Conservation (phyloP, 2,329 filamentous ascomycete genomes). For the Aspergillus sp. region DNA sequence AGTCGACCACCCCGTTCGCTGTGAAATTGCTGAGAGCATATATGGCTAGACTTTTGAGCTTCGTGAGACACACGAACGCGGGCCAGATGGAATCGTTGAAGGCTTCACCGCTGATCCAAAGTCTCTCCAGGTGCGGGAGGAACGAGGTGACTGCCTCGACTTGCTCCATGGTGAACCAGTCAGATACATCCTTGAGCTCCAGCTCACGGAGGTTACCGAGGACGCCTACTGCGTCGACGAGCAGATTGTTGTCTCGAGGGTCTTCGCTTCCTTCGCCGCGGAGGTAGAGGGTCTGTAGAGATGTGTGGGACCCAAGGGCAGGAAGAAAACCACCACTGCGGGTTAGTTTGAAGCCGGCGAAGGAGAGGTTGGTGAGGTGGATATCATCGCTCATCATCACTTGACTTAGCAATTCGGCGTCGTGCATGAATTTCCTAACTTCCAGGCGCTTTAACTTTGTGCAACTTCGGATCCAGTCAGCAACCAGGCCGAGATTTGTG, state of each 20-base stretch:
- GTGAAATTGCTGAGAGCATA: slow-evolving; percentile 36
- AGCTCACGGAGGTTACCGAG: slow-evolving; percentile 32
- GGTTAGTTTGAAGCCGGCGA: slow-evolving; percentile 29
- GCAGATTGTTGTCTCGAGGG: slow-evolving; percentile 26
- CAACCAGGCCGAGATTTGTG: slow-evolving; percentile 52
- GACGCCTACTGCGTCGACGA: slow-evolving; percentile 30
- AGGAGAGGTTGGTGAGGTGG: slow-evolving; percentile 29
- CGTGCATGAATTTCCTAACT: slow-evolving; percentile 53
- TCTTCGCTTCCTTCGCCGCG: slow-evolving; percentile 30
- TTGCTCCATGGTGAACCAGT: slow-evolving; percentile 32
- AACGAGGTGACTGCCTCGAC: slow-evolving; percentile 27
- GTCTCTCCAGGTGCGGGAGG: slow-evolving; percentile 32
- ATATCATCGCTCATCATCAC: slow-evolving; percentile 26
- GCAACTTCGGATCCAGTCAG: slow-evolving; percentile 58
- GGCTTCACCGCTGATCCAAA: slow-evolving; percentile 33
- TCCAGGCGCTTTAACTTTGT: slow-evolving; percentile 51
- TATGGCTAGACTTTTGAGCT: slow-evolving; percentile 29
- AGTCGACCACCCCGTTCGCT: slow-evolving; percentile 30
- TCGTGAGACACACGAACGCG: slow-evolving; percentile 27
- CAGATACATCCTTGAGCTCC: slow-evolving; percentile 35
- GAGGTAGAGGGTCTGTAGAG: slow-evolving; percentile 30
- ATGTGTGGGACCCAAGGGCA: slow-evolving; percentile 26
- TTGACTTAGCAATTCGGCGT: slow-evolving; percentile 39
- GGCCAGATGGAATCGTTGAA: slow-evolving; percentile 29
- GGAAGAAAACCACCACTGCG: slow-evolving; percentile 27